A percentile compares a stretch with the other conserved stretches of the same genome.
Evolutionary conservation across 176 grass and related monocot genomes (phyloP).

Genomic region (Cenchrus fungigraminus): DNA sequence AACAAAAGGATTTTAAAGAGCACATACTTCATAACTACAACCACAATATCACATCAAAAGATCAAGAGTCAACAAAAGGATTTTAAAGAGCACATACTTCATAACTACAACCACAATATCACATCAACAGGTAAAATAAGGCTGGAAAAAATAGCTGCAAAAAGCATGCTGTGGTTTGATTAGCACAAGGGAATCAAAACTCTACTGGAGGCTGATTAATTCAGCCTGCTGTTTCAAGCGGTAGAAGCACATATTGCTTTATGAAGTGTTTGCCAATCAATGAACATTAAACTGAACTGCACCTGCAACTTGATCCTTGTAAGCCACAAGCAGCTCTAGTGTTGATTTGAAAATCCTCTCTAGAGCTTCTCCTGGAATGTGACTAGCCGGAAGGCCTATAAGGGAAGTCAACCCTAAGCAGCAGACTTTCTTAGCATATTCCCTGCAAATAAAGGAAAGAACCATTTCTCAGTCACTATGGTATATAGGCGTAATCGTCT

Average conservation of each 20-base stretch:
- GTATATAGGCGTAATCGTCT: neutral
- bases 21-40: neutral
- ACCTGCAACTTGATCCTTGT: constrained; percentile 98
- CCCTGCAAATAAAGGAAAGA: constrained; percentile 58
- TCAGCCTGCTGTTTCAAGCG: neutral
- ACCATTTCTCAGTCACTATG: constrained; percentile 4
- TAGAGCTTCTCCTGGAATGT: constrained; percentile 79
- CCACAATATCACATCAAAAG: neutral
- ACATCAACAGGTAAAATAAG: neutral
- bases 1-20: neutral
- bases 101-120: neutral
- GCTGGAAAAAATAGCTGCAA: neutral
- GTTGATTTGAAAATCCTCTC: constrained; percentile 89
- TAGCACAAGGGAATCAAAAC: neutral
- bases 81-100: neutral
- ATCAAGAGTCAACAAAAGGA: constrained; percentile 7
- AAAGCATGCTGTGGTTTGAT: neutral
- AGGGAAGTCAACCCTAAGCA: constrained; percentile 94
- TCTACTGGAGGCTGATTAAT: neutral
- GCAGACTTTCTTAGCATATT: constrained; percentile 92
- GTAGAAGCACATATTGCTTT: neutral
- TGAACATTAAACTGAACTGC: constrained; percentile 24
- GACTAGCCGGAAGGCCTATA: constrained; percentile 78
- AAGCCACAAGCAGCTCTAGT: constrained; percentile 78
- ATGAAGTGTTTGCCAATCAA: neutral